Base-by-base conservation (phyloP, 148 eudicot genomes). In the Euryodendron excelsum region DNA sequence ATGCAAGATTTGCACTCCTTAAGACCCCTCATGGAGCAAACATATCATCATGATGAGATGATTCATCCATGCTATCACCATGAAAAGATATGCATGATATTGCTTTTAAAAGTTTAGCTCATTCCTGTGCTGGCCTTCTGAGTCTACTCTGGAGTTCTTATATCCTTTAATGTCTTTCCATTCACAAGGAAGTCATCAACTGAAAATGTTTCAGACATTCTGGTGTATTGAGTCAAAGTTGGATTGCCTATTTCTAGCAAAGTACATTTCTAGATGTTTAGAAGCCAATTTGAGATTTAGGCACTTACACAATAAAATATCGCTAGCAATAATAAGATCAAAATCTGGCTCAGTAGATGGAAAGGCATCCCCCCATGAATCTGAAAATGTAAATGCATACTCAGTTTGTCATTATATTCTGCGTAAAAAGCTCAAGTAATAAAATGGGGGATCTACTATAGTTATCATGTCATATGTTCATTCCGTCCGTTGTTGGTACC, bases 271-370 rank as follows among this genome's bases (percentile, higher is more conserved):
- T 25, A 31, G 8, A 9, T 21, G 33, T 31, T 15, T 50, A 75
- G 56, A 44, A 76, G 36, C 45, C 15, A 44, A 44, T 17, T 30
- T 64, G 15, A 78, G 76, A 80, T 34, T n/a, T 33, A 58, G 55
- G 78, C 23, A 85, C 98, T 95, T 88, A 95, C 98, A 96, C 44
- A 96, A 72, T 74, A 96, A 90, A 76, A 96, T 93, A 82, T 96
- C 99, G 78, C 99, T 96, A 74, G 98, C 97, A 81, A 93, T 90
- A 70, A 96, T 73, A 82, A 96, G 84, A 86, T 93, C 97, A 97
- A 98, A 96, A 52, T 89, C 87, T 33, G 98, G 87, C 45, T 64
- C 73, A 47, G 88, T 67, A 79, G 61, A 76, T 63, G 93, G 89
- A 80, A 96, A 91, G 68, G 80, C 76, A 50, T 96, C 93, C 23